These are phyloP conservation scores for Coniella lustricola DNA, from an alignment of 2,329 filamentous ascomycete species.

Conservation along the genomic window DNA sequence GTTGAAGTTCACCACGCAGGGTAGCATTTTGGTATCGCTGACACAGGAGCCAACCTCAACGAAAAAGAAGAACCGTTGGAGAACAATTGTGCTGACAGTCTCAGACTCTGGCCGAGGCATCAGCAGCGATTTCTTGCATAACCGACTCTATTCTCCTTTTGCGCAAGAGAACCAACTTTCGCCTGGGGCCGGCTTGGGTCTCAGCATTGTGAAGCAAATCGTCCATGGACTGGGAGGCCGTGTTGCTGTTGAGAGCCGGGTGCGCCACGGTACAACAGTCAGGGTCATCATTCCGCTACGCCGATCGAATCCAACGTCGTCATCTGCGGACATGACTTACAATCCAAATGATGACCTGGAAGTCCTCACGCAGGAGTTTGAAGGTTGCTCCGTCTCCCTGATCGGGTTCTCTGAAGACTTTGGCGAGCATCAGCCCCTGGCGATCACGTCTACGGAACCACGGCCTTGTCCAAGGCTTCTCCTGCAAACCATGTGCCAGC, in stretches of 20 bases:
- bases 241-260: constrained; percentile 47
- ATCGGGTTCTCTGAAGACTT: constrained; percentile 1
- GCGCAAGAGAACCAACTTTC: constrained; percentile 55
- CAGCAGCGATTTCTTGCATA: constrained; percentile 51
- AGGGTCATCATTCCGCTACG: constrained; percentile 16
- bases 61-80: neutral
- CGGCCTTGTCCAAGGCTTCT: neutral
- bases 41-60: constrained; percentile 8
- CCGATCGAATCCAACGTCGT: neutral
- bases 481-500: neutral
- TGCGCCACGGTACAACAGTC: constrained; percentile 26
- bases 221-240: constrained; percentile 51
- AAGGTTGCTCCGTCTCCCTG: neutral
- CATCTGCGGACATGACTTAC: neutral
- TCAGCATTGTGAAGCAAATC: constrained; percentile 57
- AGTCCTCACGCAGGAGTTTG: neutral
- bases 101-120: constrained; percentile 62
- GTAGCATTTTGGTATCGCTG: constrained; percentile 18
- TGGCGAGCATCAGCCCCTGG: neutral
- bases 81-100: constrained; percentile 37
- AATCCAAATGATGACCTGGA: neutral
- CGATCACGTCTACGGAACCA: neutral
- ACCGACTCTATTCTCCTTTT: constrained; percentile 56
- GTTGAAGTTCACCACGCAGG: constrained; percentile 40
- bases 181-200: constrained; percentile 55